phyloP scores from a whole-genome alignment of 345 rosid species.

The Cochlearia excelsa region DNA sequence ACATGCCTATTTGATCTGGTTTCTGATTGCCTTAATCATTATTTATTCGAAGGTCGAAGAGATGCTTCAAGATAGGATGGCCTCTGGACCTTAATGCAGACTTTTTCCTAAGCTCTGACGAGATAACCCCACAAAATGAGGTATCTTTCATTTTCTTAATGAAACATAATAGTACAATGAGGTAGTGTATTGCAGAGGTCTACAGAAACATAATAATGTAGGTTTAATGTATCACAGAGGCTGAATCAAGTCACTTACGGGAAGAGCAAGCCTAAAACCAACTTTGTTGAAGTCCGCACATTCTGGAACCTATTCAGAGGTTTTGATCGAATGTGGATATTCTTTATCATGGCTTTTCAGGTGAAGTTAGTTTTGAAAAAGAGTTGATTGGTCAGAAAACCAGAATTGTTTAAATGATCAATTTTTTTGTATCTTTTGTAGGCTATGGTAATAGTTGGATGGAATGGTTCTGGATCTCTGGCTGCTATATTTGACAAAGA shows the following conservation, averaged over 20 bases:
- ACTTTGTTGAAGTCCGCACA: constrained; percentile 97
- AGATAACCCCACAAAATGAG: constrained; percentile 36
- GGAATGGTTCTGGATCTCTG: constrained; percentile 71
- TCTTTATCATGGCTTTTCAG: constrained; percentile 88
- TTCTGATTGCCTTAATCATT: constrained; percentile 10
- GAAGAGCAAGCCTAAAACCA: constrained; percentile 74
- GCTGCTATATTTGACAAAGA: constrained; percentile 57
- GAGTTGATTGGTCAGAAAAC: constrained; percentile 16
- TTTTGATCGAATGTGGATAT: constrained; percentile 99
- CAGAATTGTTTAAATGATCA: constrained; percentile 1
- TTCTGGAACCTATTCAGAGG: constrained; percentile 90
- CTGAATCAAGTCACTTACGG: constrained; percentile 43
- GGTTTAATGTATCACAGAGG: constrained; percentile 45
- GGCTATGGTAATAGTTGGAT: constrained; percentile 95
- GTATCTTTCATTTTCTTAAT: constrained; percentile 34
- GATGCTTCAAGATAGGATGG: constrained; percentile 68
- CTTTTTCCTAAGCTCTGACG: constrained; percentile 64
- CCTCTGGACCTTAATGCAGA: constrained; percentile 58
- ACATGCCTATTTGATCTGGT: constrained; percentile 11
- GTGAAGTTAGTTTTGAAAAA: constrained; percentile 36
- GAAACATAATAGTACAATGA: no score
- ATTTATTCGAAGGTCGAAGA: constrained; percentile 58
- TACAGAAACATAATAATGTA: constrained; percentile 19
- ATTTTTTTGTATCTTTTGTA: constrained; percentile 35
- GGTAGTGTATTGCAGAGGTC: background rate